Percentiles rank a stretch among this genome's conserved stretches.
Evolutionary conservation across 1,139 yeast species (phyloP).

Genomic region (Kodamaea sp.): DNA sequence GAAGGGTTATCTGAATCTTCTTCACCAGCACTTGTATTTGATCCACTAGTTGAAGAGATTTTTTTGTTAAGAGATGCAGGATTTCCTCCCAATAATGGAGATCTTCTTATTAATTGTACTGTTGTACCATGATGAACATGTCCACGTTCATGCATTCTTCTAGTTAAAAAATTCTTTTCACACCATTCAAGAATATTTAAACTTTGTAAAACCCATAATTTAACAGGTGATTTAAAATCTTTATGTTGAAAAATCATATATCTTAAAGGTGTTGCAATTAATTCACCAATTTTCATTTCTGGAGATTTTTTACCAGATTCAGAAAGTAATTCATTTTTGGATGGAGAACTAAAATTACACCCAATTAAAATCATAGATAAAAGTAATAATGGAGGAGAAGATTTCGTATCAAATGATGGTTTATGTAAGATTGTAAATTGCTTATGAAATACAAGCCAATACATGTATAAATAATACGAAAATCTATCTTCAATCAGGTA

Average conservation of each 20-base stretch:
- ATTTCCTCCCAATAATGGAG: constrained; percentile 71
- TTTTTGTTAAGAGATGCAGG: constrained; percentile 34
- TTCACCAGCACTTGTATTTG: constrained; percentile 29
- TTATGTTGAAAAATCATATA: constrained; percentile 57
- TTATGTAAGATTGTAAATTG: constrained; percentile 60
- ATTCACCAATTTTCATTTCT: constrained; percentile 20
- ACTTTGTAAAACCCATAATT: constrained; percentile 65
- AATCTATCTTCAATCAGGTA: constrained; percentile 26
- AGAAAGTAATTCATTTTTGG: constrained; percentile 11
- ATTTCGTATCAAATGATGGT: constrained; percentile 58
- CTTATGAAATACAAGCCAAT: constrained; percentile 59
- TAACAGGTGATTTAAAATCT: constrained; percentile 57
- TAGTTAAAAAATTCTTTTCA: constrained; percentile 59
- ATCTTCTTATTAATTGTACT: constrained; percentile 65
- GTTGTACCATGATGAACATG: constrained; percentile 77
- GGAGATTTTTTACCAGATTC: constrained; percentile 19
- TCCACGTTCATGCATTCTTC: constrained; percentile 68
- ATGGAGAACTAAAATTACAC: constrained; percentile 30
- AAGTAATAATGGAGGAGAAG: constrained; percentile 50
- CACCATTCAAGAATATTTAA: constrained; percentile 59
- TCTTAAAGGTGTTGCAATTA: constrained; percentile 59
- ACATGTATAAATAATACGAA: constrained; percentile 30
- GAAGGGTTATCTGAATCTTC: constrained; percentile 28
- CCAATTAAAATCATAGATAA: constrained; percentile 59
- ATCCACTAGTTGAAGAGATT: constrained; percentile 19